A percentile compares a stretch with the other conserved stretches of the same genome.
These are phyloP conservation scores for Zoysia pacifica DNA, from an alignment of 176 grass and related monocot species.

Conservation along the genomic window DNA sequence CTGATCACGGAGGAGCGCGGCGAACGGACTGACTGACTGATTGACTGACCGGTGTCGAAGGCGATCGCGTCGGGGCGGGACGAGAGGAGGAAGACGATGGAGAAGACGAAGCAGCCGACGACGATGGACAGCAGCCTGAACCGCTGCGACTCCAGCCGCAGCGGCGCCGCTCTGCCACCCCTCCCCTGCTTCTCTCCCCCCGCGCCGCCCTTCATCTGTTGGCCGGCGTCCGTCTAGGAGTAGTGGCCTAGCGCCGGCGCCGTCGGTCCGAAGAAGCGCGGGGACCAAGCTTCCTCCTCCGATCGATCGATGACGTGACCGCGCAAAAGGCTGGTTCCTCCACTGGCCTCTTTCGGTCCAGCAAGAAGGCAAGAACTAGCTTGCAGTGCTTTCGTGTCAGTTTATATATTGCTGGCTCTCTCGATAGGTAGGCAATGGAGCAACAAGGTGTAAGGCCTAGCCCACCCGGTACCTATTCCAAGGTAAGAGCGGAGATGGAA, in stretches of 20 bases:
- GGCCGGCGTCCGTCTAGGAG: too few relatives aligned
- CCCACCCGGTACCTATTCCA: background rate
- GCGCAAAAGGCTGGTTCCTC: background rate
- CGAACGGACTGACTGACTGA: background rate
- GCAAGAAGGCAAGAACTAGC: background rate
- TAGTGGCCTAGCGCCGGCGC: background rate
- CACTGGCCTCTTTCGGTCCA: slow-evolving; percentile 1
- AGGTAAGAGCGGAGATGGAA: background rate
- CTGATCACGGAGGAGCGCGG: background rate
- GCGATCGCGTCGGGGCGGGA: slow-evolving; percentile 57
- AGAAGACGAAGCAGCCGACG: slow-evolving; percentile 74
- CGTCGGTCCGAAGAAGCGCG: background rate
- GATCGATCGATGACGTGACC: background rate
- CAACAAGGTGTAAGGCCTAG: background rate
- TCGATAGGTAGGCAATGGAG: background rate
- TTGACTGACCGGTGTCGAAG: slow-evolving; percentile 45
- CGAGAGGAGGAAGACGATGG: slow-evolving; percentile 72
- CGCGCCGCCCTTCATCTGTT: slow-evolving; percentile 37
- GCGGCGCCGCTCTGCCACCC: background rate
- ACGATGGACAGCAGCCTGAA: slow-evolving; percentile 60
- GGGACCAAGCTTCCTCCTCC: background rate
- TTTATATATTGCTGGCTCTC: background rate
- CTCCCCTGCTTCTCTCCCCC: slow-evolving; percentile 25
- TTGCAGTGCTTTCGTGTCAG: background rate
- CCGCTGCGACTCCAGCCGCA: slow-evolving; percentile 62